phyloP scores from a whole-genome alignment of 768 basidiomycete species.

The Boletus sp. region DNA sequence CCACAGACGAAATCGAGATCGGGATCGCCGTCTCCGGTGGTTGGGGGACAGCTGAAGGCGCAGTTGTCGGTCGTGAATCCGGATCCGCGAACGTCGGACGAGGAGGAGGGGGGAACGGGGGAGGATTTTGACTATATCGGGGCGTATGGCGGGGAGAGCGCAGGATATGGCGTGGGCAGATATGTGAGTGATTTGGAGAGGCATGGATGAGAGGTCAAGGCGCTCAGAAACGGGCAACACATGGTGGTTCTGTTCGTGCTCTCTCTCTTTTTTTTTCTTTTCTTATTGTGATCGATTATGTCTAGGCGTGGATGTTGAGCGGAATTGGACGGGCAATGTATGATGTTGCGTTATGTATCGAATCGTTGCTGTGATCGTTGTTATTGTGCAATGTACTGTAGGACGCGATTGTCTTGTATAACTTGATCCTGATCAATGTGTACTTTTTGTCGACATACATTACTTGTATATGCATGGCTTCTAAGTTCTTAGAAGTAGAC shows the following conservation, averaged over 20 bases:
- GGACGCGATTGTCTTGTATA: no score
- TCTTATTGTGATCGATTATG: slow-evolving; percentile 16
- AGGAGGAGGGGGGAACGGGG: slow-evolving; percentile 30
- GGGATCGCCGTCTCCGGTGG: slow-evolving; percentile 30
- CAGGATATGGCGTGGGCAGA: slow-evolving; percentile 42
- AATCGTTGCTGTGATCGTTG: neutral
- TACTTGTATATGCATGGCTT: neutral
- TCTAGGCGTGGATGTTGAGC: neutral
- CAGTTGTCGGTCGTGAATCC: slow-evolving; percentile 30
- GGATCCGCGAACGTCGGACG: slow-evolving; percentile 26
- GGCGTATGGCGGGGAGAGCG: slow-evolving; percentile 42
- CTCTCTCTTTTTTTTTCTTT: neutral
- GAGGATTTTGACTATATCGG: slow-evolving; percentile 43
- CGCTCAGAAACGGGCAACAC: no score
- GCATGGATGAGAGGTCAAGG: neutral
- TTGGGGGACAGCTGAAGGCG: slow-evolving; percentile 7
- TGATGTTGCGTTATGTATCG: neutral
- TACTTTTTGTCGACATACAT: neutral
- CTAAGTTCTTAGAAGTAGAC: no score
- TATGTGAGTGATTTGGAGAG: slow-evolving; percentile 48
- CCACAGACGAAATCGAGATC: slow-evolving; percentile 10
- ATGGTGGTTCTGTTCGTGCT: neutral
- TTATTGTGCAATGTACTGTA: neutral
- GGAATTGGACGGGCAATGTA: neutral
- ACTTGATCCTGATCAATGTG: no score